Base-by-base conservation (phyloP, 139 green algal genomes). In the Choricystis sp. region DNA sequence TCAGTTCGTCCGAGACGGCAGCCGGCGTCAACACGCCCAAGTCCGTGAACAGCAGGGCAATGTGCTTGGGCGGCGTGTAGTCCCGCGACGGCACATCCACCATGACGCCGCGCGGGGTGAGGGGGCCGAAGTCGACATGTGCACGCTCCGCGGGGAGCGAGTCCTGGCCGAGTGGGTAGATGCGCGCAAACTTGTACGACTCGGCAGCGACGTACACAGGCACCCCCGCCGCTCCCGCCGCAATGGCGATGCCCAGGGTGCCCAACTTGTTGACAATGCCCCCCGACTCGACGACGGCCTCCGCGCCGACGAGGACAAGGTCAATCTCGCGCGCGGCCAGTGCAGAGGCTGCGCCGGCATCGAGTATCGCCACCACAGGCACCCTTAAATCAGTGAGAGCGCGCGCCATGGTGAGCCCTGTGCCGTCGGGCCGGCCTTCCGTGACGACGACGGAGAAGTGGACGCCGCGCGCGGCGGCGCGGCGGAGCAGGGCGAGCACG, bases 251-350 rank as follows among this genome's bases (percentile, higher is more conserved):
- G 49, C 67, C 23, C 61, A 80, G 78, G 3, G 78, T 83, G 48
- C 84, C 84, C 52, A 97, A 78, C 76, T 95, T 95, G 82, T 96
- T 97, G 73, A 98, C 88, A 25, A 97, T 71, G 22, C 91, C 91
- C 19, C 91, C 91, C 57, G 85, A 96, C 74, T 97, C 91, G 59
- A 94, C 90, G 57, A 98, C 88, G 2, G 80, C 91, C 69, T 96
- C 91, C 0, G 90, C 91, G n/a, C 91, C 91, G 40, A 92, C 75
- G 49, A 97, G 73, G 60, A 94, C 89, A 67, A 95, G 80, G 72
- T 95, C 83, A 28, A 90, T 78, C 40, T 80, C 84, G 79, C 68
- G 77, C 71, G 70, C 63, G 62, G 94, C 83, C 76, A 96, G 82
- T 5, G 72, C 74, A 63, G 85, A 91, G 0, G 74, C 87, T n/a